Percentiles rank a stretch among this genome's conserved stretches.
Conservation (phyloP, 352 stramenopile species). For the Phytopythium kandeliae region DNA sequence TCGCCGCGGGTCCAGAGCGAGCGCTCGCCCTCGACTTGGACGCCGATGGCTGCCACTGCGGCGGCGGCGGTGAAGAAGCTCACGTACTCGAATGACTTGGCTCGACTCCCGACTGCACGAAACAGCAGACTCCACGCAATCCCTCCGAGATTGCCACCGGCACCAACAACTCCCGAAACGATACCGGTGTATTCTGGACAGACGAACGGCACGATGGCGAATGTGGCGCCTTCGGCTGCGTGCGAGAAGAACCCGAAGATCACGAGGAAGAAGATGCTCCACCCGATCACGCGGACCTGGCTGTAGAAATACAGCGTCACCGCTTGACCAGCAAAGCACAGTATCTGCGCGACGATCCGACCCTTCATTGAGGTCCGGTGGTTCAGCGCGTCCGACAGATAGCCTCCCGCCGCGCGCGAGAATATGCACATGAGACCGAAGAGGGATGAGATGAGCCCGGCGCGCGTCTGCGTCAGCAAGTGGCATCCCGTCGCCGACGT, state of each 20-base stretch:
- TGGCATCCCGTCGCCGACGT: constrained; percentile 21
- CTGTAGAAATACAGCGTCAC: constrained; percentile 84
- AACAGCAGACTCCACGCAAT: constrained; percentile 47
- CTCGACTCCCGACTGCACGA: constrained; percentile 22
- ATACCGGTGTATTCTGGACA: constrained; percentile 28
- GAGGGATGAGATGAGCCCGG: constrained; percentile 83
- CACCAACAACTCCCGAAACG: constrained; percentile 44
- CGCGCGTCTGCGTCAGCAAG: constrained; percentile 28
- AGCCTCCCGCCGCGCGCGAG: constrained; percentile 81
- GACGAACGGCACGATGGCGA: constrained; percentile 58
- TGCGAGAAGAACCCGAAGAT: constrained; percentile 88
- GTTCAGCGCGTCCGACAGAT: constrained; percentile 74
- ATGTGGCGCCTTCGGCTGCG: constrained; percentile 34
- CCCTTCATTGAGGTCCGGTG: constrained; percentile 68
- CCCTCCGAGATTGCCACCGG: constrained; percentile 40
- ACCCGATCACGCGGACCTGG: constrained; percentile 28
- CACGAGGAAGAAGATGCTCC: constrained; percentile 75
- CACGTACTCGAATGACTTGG: constrained; percentile 32
- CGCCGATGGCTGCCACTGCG: constrained; percentile 11
- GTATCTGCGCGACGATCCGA: constrained; percentile 73
- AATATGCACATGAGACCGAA: constrained; percentile 95
- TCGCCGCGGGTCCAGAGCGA: constrained; percentile 13
- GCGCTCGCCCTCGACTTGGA: constrained; percentile 16
- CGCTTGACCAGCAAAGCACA: constrained; percentile 68
- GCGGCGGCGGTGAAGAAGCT: constrained; percentile 26